Evolutionary conservation across 805 yeast genomes (phyloP).

Genomic region (Wickerhamomyces strasburgensis): DNA sequence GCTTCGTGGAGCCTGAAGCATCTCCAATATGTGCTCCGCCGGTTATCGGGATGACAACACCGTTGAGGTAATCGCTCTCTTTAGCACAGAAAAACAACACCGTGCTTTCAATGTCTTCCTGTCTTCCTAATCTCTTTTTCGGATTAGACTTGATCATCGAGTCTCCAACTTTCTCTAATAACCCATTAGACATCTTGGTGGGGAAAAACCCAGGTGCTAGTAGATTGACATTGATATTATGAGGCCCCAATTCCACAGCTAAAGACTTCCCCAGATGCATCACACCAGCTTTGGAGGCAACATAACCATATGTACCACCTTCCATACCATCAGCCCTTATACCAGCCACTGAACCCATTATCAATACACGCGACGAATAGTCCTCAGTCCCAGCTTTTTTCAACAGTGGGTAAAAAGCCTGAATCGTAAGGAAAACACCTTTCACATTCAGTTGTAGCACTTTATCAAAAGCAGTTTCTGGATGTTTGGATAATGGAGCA

Average conservation of each 20-base stretch:
- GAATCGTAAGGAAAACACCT: conserved; percentile 65
- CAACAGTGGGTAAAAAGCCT: conserved; percentile 55
- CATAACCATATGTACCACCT: conserved; percentile 57
- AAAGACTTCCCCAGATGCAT: conserved; percentile 60
- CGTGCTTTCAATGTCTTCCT: conserved; percentile 53
- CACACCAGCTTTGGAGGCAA: conserved; percentile 73
- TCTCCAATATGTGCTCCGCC: conserved; percentile 56
- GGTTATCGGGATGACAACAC: conserved; percentile 62
- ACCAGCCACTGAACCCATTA: conserved; percentile 66
- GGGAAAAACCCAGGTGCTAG: conserved; percentile 79
- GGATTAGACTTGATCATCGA: conserved; percentile 48
- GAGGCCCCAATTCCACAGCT: conserved; percentile 62
- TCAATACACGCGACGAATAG: conserved; percentile 60
- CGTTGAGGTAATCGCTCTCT: conserved; percentile 59
- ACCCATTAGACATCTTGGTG: conserved; percentile 66
- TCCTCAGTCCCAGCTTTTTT: conserved; percentile 44
- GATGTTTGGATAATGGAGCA: conserved; percentile 53
- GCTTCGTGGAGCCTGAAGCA: no score
- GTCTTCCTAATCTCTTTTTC: conserved; percentile 54
- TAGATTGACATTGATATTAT: conserved; percentile 62
- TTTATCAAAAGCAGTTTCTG: conserved; percentile 56
- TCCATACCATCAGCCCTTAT: conserved; percentile 29
- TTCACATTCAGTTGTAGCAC: conserved; percentile 59
- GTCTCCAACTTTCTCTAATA: conserved; percentile 45
- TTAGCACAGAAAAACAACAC: conserved; percentile 52